Percentiles rank a stretch among this genome's conserved stretches.
Evolutionary conservation across 441 rosid species (phyloP).

Genomic region (Corymbia citriodora): DNA sequence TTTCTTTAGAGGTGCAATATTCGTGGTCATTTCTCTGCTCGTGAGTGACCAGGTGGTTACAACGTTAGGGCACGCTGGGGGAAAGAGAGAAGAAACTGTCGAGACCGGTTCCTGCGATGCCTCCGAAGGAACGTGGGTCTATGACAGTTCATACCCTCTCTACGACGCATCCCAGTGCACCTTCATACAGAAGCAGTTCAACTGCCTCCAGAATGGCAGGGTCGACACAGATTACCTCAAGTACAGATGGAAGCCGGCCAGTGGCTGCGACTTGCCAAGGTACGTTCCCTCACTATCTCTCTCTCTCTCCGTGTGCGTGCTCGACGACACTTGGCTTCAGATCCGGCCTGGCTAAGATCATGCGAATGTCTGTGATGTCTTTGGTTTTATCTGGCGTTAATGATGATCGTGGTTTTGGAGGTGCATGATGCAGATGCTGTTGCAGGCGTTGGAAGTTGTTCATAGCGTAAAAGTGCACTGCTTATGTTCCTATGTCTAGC

Average conservation of each 20-base stretch:
- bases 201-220: slow-evolving; percentile 26
- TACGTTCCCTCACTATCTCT: background rate
- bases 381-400: background rate
- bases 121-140: slow-evolving; percentile 26
- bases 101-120: slow-evolving; percentile 8
- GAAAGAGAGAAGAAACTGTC: background rate
- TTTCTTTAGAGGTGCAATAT: background rate
- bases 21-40: background rate
- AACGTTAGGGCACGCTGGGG: background rate
- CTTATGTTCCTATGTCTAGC: background rate
- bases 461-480: background rate
- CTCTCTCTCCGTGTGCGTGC: background rate
- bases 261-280: slow-evolving; percentile 24
- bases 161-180: slow-evolving; percentile 10
- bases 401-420: background rate
- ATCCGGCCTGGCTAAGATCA: background rate
- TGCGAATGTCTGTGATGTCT: background rate
- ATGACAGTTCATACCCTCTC: slow-evolving; percentile 19
- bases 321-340: background rate
- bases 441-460: background rate
- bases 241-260: slow-evolving; percentile 27
- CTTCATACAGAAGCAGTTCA: slow-evolving; percentile 22
- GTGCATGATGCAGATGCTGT: background rate
- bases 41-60: background rate
- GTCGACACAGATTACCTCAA: slow-evolving; percentile 25